phyloP scores from a whole-genome alignment of 2,329 filamentous ascomycete species.

The Cryphonectria carpinicola region DNA sequence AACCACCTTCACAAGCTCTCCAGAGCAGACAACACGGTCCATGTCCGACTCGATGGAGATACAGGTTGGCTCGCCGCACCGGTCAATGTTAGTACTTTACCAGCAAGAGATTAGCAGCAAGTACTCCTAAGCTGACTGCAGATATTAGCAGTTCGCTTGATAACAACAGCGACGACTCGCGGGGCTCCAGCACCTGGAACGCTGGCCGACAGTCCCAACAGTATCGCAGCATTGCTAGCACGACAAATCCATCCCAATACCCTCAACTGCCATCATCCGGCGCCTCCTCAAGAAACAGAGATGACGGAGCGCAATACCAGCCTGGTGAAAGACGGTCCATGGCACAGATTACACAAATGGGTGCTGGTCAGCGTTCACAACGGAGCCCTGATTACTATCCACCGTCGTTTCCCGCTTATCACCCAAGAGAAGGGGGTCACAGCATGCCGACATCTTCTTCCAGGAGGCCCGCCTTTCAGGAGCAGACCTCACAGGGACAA shows the following conservation, averaged over 20 bases:
- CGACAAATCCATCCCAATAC: background rate
- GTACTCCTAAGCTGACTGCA: background rate
- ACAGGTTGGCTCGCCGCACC: background rate
- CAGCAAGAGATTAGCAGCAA: background rate
- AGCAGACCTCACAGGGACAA: background rate
- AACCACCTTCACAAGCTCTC: background rate
- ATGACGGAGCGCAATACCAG: background rate
- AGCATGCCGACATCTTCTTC: background rate
- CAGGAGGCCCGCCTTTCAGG: background rate
- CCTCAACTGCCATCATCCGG: background rate
- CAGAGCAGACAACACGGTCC: background rate
- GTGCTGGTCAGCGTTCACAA: background rate
- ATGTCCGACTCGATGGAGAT: background rate
- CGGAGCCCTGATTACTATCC: background rate
- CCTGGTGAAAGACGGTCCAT: background rate
- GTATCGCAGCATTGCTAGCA: background rate
- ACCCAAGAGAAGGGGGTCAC: background rate
- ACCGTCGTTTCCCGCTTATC: background rate
- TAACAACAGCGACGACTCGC: background rate
- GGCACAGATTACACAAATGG: background rate
- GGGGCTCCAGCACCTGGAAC: background rate
- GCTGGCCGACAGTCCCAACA: background rate
- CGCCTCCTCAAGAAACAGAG: background rate
- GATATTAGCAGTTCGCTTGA: background rate
- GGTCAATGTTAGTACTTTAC: background rate